Percentiles rank a stretch among this genome's conserved stretches.
Evolutionary conservation across 2,329 filamentous ascomycete genomes (phyloP).

Genomic region (Aspergillus intermedius): DNA sequence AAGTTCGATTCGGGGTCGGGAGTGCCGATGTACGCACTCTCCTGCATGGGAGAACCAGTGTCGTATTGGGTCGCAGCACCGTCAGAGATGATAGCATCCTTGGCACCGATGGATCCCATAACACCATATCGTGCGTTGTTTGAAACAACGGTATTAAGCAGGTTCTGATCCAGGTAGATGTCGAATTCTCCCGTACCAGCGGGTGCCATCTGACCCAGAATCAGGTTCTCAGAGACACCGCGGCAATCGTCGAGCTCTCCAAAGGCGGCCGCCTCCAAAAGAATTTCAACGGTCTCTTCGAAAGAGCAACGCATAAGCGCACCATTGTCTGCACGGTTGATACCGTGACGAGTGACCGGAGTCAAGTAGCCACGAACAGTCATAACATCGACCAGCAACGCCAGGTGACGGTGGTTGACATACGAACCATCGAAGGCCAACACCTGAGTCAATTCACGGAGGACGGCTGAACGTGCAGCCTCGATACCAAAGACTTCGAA

Average conservation of each 20-base stretch:
- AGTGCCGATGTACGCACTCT: slow-evolving; percentile 57
- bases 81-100: slow-evolving; percentile 63
- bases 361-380: slow-evolving; percentile 90
- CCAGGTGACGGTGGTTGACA: slow-evolving; percentile 96
- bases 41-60: slow-evolving; percentile 56
- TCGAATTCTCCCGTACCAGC: slow-evolving; percentile 97
- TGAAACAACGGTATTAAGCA: slow-evolving; percentile 90
- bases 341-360: slow-evolving; percentile 94
- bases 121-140: slow-evolving; percentile 83
- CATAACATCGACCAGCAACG: slow-evolving; percentile 94
- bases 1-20: slow-evolving; percentile 56
- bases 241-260: slow-evolving; percentile 97
- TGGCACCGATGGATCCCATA: slow-evolving; percentile 71
- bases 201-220: slow-evolving; percentile 93
- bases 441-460: slow-evolving; percentile 84
- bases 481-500: slow-evolving; percentile 95
- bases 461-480: slow-evolving; percentile 76
- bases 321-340: slow-evolving; percentile 96
- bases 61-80: slow-evolving; percentile 95
- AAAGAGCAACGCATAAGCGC: slow-evolving; percentile 99
- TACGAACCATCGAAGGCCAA: slow-evolving; percentile 98
- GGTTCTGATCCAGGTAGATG: slow-evolving; percentile 83
- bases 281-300: slow-evolving; percentile 97
- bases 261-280: slow-evolving; percentile 87
- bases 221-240: slow-evolving; percentile 97